Evolutionary conservation across 495 filamentous ascomycete species (phyloP), one percentile per base, ranked within the genome.

Genomic region (Xylaria cubensis): DNA sequence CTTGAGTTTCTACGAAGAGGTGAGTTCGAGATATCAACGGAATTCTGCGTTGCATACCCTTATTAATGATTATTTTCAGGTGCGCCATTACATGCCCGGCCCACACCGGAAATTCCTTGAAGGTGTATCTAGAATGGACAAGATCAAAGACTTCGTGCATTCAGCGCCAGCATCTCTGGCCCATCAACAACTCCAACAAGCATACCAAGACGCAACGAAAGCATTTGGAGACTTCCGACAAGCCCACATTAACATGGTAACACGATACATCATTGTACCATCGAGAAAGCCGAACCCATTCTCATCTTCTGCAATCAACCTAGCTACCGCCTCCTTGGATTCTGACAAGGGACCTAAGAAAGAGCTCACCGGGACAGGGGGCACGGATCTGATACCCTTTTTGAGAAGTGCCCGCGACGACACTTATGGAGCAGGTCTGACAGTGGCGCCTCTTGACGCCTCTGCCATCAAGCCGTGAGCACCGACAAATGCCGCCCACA

Each of bases 391-490:
- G 55, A 94, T 98, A 62, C 93, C 95, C 0, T 99, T 99, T 78
- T 78, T 99, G 66, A 97, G 96, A 79, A 95, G 97, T 81, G 92
- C 95, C 3, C 85, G 95, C n/a, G 94, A 97, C 79, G 95, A 98
- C 83, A 97, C 94, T 9, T 92, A 92, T 41, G 90, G 94, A 77
- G 89, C 91, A 15, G 91, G 92, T 39, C 89, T 94, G 21, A 88
- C 91, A 69, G 82, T 87, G 0, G 93, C 90, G 90, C 39, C 61
- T 90, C 90, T 2, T 80, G 85, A 66, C 82, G 90, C 17, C 74
- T 92, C 53, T 82, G 92, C 53, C 89, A 84, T 59, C 87, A 67
- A n/a, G 73, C 48, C 62, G 58, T 48, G 8, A 71, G 61, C 44
- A 36, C 5, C 58, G 32, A 51, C 2, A 74, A 73, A 8, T 55